Base-by-base conservation (phyloP, 2,329 filamentous ascomycete species). In the Aspergillus sp. region DNA sequence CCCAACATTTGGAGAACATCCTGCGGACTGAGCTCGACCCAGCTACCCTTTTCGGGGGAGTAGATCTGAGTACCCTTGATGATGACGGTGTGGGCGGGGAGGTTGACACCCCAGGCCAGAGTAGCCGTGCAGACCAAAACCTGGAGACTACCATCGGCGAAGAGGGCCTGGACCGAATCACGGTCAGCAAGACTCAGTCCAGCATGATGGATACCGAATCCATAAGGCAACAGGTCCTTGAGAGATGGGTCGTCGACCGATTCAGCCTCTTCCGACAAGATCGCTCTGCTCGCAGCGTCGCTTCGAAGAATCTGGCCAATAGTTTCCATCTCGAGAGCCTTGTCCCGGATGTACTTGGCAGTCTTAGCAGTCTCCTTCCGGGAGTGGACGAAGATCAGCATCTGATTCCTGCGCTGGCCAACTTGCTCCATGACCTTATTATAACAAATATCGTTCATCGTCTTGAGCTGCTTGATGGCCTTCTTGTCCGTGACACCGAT, bases 1-100 rank as follows among this genome's bases (percentile, higher is more conserved):
- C 94, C 94, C 65, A 99, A 85, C 95, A 99, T 99, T 72, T 99
- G 94, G 47, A 99, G 80, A 32, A 99, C 93, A 75, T 99, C 94
- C 70, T 99, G 94, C 11, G 94, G 94, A 66, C 92, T 97, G 49
- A 99, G 76, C 70, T 99, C 95, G 17, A 99, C 92, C 93, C 94
- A 99, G 71, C 89, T 94, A 77, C 94, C 94, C 77, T 97, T 97
- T 70, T 99, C 94, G 0, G 94, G 94, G 0, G 94, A 97, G 75
- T 99, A 99, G 17, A 99, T 88, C 67, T 96, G 91, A 1, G 94
- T 99, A 50, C 94, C 94, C 75, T 99, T 99, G 78, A 99, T 99
- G 68, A 99, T 93, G 66, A 99, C 94, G 1, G 94, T 97, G 68
- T 99, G 94, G 2, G 94, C 94, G 4, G 94, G 94, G 67, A 99